Conservation (phyloP, 2,329 filamentous ascomycete genomes). For the Venturia pyrina region DNA sequence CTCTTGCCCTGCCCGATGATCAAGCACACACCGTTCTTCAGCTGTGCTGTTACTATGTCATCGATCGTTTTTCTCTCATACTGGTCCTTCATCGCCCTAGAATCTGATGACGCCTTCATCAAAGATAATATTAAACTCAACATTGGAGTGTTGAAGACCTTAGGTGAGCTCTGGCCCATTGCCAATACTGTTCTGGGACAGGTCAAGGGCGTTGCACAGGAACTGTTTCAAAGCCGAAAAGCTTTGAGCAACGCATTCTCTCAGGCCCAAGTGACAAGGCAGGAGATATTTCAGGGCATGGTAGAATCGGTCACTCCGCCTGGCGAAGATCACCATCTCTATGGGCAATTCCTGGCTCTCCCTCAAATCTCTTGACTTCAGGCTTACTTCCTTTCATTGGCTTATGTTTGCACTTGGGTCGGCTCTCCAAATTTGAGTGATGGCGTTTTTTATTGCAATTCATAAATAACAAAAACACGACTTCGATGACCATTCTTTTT, state of each 20-base stretch:
- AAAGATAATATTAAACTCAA: conserved; percentile 71
- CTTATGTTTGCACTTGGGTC: too few relatives aligned
- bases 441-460: too few relatives aligned
- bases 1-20: conserved; percentile 62
- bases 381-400: neutral
- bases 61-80: conserved; percentile 75
- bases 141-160: conserved; percentile 60
- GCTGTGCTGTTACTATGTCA: conserved; percentile 66
- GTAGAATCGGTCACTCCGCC: conserved; percentile 4
- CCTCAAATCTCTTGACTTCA: neutral
- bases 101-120: conserved; percentile 49
- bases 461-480: too few relatives aligned
- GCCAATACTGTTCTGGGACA: conserved; percentile 60
- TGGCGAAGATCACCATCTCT: neutral
- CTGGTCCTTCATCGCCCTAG: conserved; percentile 47
- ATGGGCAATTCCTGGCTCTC: neutral
- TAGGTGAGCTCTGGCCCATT: conserved; percentile 63
- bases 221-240: conserved; percentile 45
- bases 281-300: conserved; percentile 10
- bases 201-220: conserved; percentile 68
- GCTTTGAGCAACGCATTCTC: conserved; percentile 21
- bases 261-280: neutral
- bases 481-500: too few relatives aligned
- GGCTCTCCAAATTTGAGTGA: too few relatives aligned
- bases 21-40: conserved; percentile 75